phyloP scores from a whole-genome alignment of 202 grass and related monocot genomes.

The Schoenoplectus triqueter region DNA sequence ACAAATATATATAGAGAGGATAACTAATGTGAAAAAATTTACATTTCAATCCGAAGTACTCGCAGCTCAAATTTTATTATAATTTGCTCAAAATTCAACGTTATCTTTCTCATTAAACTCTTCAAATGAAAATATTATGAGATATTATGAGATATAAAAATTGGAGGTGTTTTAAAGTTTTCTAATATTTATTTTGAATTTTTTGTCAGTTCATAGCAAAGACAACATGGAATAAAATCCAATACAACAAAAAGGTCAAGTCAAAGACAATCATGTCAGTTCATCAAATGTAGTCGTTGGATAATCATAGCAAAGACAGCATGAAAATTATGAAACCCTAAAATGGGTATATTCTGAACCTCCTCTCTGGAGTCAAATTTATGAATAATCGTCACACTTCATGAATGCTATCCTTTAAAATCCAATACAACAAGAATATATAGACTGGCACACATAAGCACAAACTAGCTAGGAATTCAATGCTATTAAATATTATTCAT shows the following conservation, averaged over 20 bases:
- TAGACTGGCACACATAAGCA: background rate
- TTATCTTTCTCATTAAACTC: too few relatives aligned
- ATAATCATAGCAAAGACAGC: conserved; percentile 43
- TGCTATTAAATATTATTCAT: background rate
- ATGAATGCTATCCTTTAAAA: conserved; percentile 8
- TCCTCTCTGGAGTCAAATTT: conserved; percentile 24
- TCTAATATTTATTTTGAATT: too few relatives aligned
- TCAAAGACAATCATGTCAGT: conserved; percentile 24
- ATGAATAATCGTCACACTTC: conserved; percentile 19
- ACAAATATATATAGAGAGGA: background rate
- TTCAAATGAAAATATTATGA: too few relatives aligned
- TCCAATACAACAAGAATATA: conserved; percentile 8
- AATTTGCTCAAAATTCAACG: too few relatives aligned
- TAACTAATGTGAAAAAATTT: background rate
- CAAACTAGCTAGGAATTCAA: conserved; percentile 12
- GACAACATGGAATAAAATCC: too few relatives aligned
- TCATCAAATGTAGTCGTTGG: conserved; percentile 34
- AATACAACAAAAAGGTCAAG: background rate
- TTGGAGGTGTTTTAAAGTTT: too few relatives aligned
- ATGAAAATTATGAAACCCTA: conserved; percentile 37
- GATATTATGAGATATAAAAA: too few relatives aligned
- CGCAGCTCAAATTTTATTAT: too few relatives aligned
- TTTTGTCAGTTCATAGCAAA: too few relatives aligned
- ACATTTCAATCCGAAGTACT: too few relatives aligned
- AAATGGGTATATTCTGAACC: conserved; percentile 26